A percentile compares a stretch with the other conserved stretches of the same genome.
Evolutionary conservation across 805 yeast genomes (phyloP).

Genomic region (Cyberlindnera xylosilytica): DNA sequence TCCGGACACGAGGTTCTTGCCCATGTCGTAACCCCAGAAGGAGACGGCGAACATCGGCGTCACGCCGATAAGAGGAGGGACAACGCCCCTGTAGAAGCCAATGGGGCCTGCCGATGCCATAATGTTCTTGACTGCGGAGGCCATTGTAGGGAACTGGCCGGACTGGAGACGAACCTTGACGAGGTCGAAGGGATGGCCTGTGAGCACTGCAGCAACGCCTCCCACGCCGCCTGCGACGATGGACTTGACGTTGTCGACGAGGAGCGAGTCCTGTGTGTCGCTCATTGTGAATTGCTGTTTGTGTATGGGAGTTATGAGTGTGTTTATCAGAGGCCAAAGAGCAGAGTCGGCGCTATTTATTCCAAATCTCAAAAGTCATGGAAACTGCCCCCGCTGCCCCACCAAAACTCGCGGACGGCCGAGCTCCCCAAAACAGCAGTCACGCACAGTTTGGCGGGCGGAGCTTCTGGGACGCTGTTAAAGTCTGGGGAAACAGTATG

Average conservation of each 20-base stretch:
- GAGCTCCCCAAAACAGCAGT: no score
- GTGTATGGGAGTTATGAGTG: background rate
- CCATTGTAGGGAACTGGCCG: conserved; percentile 54
- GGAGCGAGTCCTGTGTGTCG: conserved; percentile 22
- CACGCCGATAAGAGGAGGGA: conserved; percentile 93
- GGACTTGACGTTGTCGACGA: conserved; percentile 78
- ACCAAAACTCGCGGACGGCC: no score
- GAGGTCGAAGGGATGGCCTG: conserved; percentile 96
- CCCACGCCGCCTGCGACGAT: conserved; percentile 94
- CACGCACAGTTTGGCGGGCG: no score
- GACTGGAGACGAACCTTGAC: conserved; percentile 91
- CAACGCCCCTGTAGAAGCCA: conserved; percentile 91
- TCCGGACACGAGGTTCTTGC: conserved; percentile 67
- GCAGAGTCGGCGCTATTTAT: no score
- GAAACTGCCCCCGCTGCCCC: no score
- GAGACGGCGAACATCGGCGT: conserved; percentile 98
- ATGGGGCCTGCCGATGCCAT: conserved; percentile 67
- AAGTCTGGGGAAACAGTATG: no score
- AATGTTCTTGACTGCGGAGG: conserved; percentile 67
- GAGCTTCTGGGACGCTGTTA: no score
- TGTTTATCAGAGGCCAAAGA: no score
- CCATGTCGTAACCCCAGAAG: conserved; percentile 97
- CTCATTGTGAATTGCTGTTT: conserved; percentile 4
- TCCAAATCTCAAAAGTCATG: no score
- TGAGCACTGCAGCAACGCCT: conserved; percentile 90